Conservation (phyloP, 2,329 filamentous ascomycete genomes). For the Coniosporium tulheliwenetii region DNA sequence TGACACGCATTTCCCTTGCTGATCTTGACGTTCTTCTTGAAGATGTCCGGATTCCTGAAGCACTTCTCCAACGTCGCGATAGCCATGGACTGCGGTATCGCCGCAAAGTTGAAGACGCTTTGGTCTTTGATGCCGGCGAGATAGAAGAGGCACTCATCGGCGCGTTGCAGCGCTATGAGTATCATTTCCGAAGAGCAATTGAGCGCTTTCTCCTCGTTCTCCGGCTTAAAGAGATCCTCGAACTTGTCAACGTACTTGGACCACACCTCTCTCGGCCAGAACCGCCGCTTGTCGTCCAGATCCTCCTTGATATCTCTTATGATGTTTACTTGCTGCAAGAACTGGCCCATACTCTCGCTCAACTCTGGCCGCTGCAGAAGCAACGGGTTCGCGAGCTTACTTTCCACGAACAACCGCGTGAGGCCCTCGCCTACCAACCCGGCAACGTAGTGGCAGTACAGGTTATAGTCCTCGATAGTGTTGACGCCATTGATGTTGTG, state of each 20-base stretch:
- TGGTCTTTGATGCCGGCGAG: slow-evolving; percentile 90
- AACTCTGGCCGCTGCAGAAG: slow-evolving; percentile 65
- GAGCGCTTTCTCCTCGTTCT: slow-evolving; percentile 61
- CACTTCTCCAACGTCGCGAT: slow-evolving; percentile 86
- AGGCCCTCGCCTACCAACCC: slow-evolving; percentile 91
- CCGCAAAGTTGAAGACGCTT: slow-evolving; percentile 97
- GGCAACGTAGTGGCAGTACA: slow-evolving; percentile 98
- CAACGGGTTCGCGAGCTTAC: slow-evolving; percentile 71
- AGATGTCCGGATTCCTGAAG: slow-evolving; percentile 81
- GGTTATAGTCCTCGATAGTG: slow-evolving; percentile 77
- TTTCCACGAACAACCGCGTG: slow-evolving; percentile 78
- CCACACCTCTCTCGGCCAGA: slow-evolving; percentile 96
- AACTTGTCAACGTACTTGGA: slow-evolving; percentile 84
- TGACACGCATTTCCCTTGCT: slow-evolving; percentile 86
- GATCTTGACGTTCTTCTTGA: slow-evolving; percentile 85
- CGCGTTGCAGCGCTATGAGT: slow-evolving; percentile 70
- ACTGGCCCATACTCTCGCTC: slow-evolving; percentile 91
- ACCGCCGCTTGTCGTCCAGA: slow-evolving; percentile 69
- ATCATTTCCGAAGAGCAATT: slow-evolving; percentile 91
- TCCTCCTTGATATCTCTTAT: slow-evolving; percentile 93
- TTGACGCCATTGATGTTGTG: slow-evolving; percentile 66
- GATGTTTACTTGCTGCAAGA: slow-evolving; percentile 97
- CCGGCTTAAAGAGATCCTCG: slow-evolving; percentile 74
- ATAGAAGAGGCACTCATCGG: slow-evolving; percentile 92
- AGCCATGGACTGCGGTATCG: slow-evolving; percentile 93